phyloP scores from a whole-genome alignment of 345 rosid species.

The Corymbia maculata region DNA sequence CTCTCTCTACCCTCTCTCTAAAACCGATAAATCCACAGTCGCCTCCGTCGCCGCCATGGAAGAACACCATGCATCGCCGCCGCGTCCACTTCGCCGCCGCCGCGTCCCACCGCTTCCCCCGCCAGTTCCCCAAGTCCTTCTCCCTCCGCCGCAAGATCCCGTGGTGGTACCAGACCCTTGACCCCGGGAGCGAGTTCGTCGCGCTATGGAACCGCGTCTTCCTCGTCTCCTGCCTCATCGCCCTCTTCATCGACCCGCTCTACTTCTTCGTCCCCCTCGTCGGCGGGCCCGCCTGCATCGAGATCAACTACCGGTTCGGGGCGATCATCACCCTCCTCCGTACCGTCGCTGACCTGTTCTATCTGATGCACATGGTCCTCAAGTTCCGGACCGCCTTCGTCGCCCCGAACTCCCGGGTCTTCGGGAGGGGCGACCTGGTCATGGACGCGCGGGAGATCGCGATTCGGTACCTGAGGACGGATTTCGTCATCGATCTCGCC shows the following conservation, averaged over 20 bases:
- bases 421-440: slow-evolving; percentile 81
- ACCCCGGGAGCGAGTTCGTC: slow-evolving; percentile 57
- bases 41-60: background rate
- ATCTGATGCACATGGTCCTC: slow-evolving; percentile 49
- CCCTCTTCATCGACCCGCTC: slow-evolving; percentile 78
- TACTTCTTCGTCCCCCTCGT: slow-evolving; percentile 67
- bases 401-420: slow-evolving; percentile 60
- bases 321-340: slow-evolving; percentile 52
- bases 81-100: slow-evolving; percentile 20
- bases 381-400: slow-evolving; percentile 71
- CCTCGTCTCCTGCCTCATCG: slow-evolving; percentile 53
- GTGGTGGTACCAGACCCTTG: slow-evolving; percentile 47
- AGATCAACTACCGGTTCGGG: slow-evolving; percentile 31
- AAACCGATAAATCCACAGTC: background rate
- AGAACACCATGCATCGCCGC: background rate
- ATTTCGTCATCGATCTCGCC: slow-evolving; percentile 47
- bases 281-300: slow-evolving; percentile 44
- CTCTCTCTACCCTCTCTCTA: background rate
- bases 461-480: slow-evolving; percentile 44
- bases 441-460: slow-evolving; percentile 58
- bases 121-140: slow-evolving; percentile 30
- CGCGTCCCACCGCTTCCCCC: slow-evolving; percentile 22
- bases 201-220: slow-evolving; percentile 66
- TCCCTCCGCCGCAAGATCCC: slow-evolving; percentile 36
- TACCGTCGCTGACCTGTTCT: slow-evolving; percentile 55